Percentiles rank a stretch among this genome's conserved stretches.
These are phyloP conservation scores for Fraxinus paxiana DNA, from an alignment of 305 asterid genomes.

Conservation along the genomic window DNA sequence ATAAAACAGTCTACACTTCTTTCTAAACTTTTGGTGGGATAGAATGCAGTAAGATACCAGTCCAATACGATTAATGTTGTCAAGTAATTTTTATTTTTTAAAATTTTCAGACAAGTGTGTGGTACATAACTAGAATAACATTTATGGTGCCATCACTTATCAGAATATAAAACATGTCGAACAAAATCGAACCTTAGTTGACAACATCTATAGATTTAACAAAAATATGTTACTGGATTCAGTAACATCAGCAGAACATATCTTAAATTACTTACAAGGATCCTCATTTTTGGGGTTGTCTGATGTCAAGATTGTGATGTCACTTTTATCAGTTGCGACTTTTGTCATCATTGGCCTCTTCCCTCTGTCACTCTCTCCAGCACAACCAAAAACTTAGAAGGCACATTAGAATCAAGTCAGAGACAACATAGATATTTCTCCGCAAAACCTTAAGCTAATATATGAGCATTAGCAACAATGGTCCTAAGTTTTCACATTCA, in stretches of 20 bases:
- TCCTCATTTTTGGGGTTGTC: constrained; percentile 88
- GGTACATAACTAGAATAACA: background rate
- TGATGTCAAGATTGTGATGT: constrained; percentile 82
- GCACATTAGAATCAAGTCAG: constrained; percentile 22
- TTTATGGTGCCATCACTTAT: background rate
- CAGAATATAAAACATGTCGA: background rate
- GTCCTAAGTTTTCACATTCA: background rate
- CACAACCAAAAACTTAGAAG: constrained; percentile 73
- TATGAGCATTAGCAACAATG: background rate
- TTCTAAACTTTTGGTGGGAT: background rate
- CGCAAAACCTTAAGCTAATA: background rate
- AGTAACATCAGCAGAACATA: constrained; percentile 15
- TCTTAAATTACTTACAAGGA: constrained; percentile 62
- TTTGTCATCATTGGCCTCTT: constrained; percentile 93
- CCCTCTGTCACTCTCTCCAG: constrained; percentile 81
- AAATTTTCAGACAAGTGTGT: background rate
- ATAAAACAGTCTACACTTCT: background rate
- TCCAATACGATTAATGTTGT: background rate
- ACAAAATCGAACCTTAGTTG: background rate
- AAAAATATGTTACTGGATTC: background rate
- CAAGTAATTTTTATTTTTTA: background rate
- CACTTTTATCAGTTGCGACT: constrained; percentile 90
- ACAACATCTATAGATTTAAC: background rate
- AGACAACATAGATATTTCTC: constrained; percentile 19
- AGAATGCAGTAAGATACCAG: background rate